Evolutionary conservation across 257 asterid species (phyloP).

Genomic region (Striga asiatica): DNA sequence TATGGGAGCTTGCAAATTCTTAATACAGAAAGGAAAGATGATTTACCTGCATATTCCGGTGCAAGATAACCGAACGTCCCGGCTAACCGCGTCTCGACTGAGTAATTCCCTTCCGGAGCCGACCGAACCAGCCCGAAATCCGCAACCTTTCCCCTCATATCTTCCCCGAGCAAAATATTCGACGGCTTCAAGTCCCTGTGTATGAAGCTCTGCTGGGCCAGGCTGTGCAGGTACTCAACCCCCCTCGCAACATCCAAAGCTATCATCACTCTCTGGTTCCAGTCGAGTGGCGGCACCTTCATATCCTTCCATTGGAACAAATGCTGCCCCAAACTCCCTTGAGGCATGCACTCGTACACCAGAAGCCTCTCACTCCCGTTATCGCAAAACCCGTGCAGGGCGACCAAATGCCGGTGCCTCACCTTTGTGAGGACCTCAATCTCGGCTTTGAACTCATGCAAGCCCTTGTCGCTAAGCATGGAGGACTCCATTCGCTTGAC

Average conservation of each 20-base stretch:
- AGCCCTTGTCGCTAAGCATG: conserved; percentile 35
- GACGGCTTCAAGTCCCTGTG: conserved; percentile 90
- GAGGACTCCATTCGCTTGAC: conserved; percentile 81
- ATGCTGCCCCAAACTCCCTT: conserved; percentile 65
- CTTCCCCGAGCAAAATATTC: conserved; percentile 73
- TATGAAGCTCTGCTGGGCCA: conserved; percentile 75
- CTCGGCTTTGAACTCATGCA: conserved; percentile 68
- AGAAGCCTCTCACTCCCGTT: conserved; percentile 62
- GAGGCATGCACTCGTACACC: conserved; percentile 87
- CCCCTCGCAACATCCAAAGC: conserved; percentile 91
- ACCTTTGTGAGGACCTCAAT: conserved; percentile 77
- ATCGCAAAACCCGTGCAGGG: conserved; percentile 71
- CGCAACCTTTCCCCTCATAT: conserved; percentile 83
- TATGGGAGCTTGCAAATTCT: no score
- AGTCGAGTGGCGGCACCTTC: conserved; percentile 32
- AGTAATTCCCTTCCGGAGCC: conserved; percentile 52
- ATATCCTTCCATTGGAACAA: conserved; percentile 30
- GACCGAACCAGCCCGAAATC: conserved; percentile 86
- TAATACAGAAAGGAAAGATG: no score
- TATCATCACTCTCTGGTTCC: conserved; percentile 68
- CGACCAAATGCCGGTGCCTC: conserved; percentile 63
- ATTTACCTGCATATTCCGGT: conserved; percentile 94
- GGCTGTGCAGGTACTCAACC: conserved; percentile 73
- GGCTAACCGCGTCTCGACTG: conserved; percentile 64
- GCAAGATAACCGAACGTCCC: conserved; percentile 98